A percentile compares a stretch with the other conserved stretches of the same genome.
Evolutionary conservation across 1,139 yeast genomes (phyloP).

Genomic region (Blastobotrys serpentis): DNA sequence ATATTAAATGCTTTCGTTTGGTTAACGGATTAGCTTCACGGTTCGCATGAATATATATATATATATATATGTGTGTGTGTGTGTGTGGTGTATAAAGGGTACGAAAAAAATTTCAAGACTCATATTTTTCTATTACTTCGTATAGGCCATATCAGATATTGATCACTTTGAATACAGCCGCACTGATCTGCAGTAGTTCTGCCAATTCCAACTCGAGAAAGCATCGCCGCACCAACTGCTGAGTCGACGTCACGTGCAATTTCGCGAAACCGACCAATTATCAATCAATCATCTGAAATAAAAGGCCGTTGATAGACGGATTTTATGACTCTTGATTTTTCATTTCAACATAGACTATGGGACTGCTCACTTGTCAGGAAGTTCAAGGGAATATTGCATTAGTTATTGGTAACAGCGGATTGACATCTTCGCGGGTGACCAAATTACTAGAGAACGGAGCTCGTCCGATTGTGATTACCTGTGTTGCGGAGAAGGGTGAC

Average conservation of each 20-base stretch:
- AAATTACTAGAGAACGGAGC: slow-evolving; percentile 59
- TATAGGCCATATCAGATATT: no score
- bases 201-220: no score
- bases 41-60: no score
- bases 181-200: no score
- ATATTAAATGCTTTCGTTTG: no score
- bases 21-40: no score
- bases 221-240: not conserved
- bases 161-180: no score
- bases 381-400: slow-evolving; percentile 57
- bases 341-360: slow-evolving; percentile 19
- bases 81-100: no score
- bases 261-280: slow-evolving; percentile 1
- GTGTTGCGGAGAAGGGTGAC: not conserved
- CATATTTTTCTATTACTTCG: no score
- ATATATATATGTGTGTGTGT: no score
- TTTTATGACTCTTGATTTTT: not conserved
- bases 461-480: slow-evolving; percentile 48
- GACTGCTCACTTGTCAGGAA: slow-evolving; percentile 51
- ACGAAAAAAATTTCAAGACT: no score
- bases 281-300: slow-evolving; percentile 2
- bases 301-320: not conserved
- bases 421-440: slow-evolving; percentile 52
- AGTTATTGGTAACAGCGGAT: slow-evolving; percentile 58
- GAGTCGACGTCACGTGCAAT: slow-evolving; percentile 8